Evolutionary conservation across 805 yeast genomes (phyloP), one percentile per base, ranked within the genome.

Genomic region (Lipomyces orientalis): DNA sequence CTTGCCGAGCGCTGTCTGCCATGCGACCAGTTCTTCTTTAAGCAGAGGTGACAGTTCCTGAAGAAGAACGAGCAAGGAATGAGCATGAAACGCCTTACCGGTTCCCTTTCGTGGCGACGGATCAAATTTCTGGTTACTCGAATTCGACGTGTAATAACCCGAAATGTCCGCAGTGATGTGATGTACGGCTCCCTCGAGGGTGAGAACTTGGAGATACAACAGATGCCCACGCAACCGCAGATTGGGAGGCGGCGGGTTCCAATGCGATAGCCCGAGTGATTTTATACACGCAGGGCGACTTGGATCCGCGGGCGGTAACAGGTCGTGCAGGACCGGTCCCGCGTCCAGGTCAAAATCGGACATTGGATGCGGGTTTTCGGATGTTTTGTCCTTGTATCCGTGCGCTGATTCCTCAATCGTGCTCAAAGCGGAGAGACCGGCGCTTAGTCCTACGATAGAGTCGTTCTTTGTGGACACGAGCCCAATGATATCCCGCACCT

Each of bases 171-270:
- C 88, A 7, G 97, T 92, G 73, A 94, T 85, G 74, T 91, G 90
- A 78, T 84, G 86, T 35, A 85, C 85, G 76, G 91, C 96, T 73
- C 89, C 89, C 79, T 95, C 98, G 71, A 90, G 81, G 58, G 97
- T 90, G 74, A 87, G 88, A 54, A 87, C 82, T 65, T 86, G 86
- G 74, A 95, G 81, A 78, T 94, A 94, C 66, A 90, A 81, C 73
- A 93, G 81, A 75, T 93, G 97, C 33, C 98, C 98, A 76, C 84
- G 85, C 58, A 83, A 71, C 73, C 81, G 85, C 76, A 84, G 86
- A 61, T 82, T 79, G 19, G 88, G 81, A 37, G 94, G 89, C 14
- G 92, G 92, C 3, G 98, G 97, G 71, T 90, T 88, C 95, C 97
- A 94, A 63, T 86, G 85, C 14, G 97, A 90, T 60, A 92, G 77